Evolutionary conservation across 768 basidiomycete genomes (phyloP).

Genomic region (Lanmaoa rubissima): DNA sequence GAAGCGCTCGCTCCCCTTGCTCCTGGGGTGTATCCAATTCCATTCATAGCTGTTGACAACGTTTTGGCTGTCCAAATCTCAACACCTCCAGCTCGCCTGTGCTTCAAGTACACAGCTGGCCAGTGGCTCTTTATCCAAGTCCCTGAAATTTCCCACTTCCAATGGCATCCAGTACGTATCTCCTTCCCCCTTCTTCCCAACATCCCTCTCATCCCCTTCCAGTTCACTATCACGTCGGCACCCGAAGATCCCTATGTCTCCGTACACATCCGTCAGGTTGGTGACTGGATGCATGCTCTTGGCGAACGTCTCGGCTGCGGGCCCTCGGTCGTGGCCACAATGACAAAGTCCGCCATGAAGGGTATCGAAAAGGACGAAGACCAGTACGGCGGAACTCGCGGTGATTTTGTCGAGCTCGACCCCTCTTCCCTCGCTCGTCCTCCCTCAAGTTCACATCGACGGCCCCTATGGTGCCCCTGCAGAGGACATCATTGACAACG

Average conservation of each 20-base stretch:
- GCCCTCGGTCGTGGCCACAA: conserved; percentile 69
- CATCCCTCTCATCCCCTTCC: background rate
- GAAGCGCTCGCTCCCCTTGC: too few relatives aligned
- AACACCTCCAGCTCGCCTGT: too few relatives aligned
- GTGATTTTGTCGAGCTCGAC: conserved; percentile 81
- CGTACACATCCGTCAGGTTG: conserved; percentile 90
- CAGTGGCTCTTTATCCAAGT: conserved; percentile 92
- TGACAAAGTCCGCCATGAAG: conserved; percentile 78
- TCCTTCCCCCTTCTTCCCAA: background rate
- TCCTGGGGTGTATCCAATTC: too few relatives aligned
- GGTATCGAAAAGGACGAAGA: conserved; percentile 63
- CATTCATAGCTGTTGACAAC: too few relatives aligned
- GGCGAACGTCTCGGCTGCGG: conserved; percentile 85
- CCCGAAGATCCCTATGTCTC: conserved; percentile 94
- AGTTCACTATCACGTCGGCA: conserved; percentile 95
- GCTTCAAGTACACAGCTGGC: conserved; percentile 87
- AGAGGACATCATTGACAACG: conserved; percentile 82
- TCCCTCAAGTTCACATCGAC: conserved; percentile 77
- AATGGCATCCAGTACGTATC: conserved; percentile 93
- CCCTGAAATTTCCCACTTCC: conserved; percentile 77
- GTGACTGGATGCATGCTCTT: conserved; percentile 81
- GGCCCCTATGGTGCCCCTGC: conserved; percentile 94
- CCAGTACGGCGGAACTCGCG: conserved; percentile 49
- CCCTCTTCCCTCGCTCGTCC: conserved; percentile 41
- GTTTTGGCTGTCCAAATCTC: too few relatives aligned